These are phyloP conservation scores for Piromyces sp. DNA, from an alignment of 192 early-diverging fungal genomes.

Conservation along the genomic window DNA sequence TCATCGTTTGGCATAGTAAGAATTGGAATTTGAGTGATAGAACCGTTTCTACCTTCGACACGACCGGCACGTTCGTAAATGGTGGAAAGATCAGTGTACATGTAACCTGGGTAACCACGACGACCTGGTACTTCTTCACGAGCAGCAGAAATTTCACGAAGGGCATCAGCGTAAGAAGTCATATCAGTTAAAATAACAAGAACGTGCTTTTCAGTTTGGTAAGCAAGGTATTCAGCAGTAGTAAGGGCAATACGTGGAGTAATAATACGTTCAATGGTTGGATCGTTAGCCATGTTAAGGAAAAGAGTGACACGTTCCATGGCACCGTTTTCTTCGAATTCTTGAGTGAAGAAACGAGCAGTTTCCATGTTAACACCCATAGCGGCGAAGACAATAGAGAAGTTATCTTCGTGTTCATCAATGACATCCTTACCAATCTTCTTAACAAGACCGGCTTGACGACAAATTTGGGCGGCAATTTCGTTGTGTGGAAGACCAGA, in stretches of 20 bases:
- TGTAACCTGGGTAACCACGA: conserved; percentile 98
- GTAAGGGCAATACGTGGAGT: conserved; percentile 95
- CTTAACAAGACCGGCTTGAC: conserved; percentile 93
- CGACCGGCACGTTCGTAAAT: conserved; percentile 98
- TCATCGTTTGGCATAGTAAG: conserved; percentile 99
- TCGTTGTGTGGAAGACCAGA: conserved; percentile 93
- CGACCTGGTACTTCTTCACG: conserved; percentile 99
- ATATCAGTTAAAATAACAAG: conserved; percentile 97
- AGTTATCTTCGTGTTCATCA: conserved; percentile 96
- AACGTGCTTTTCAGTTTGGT: conserved; percentile 98
- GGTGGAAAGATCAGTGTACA: conserved; percentile 99
- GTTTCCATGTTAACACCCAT: conserved; percentile 99
- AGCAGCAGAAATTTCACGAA: conserved; percentile 97
- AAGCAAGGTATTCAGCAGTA: conserved; percentile 98
- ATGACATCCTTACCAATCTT: conserved; percentile 78
- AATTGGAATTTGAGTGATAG: conserved; percentile 99
- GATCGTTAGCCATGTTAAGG: conserved; percentile 98
- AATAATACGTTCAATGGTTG: conserved; percentile 99
- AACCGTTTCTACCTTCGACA: conserved; percentile 90
- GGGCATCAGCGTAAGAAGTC: conserved; percentile 97
- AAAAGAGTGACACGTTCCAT: conserved; percentile 96
- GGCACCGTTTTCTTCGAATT: conserved; percentile 99
- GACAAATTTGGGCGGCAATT: conserved; percentile 98
- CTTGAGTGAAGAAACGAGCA: conserved; percentile 98
- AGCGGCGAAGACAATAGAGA: conserved; percentile 96